A percentile compares a stretch with the other conserved stretches of the same genome.
Conservation (phyloP, 1,284 basidiomycete species). For the Heimioporus retisporus region DNA sequence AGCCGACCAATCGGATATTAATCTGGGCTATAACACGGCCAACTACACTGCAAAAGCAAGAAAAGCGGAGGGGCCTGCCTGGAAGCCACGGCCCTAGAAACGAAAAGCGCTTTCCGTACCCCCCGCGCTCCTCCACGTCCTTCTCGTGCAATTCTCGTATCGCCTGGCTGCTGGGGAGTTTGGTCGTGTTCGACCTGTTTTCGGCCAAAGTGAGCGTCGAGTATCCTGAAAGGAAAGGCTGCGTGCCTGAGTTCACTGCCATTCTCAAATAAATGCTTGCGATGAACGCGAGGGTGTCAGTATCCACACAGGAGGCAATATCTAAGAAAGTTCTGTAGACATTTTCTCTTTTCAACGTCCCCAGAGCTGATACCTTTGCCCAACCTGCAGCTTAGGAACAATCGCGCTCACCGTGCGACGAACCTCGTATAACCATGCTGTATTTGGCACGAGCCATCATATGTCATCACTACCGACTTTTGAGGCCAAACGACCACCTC, state of each 20-base stretch:
- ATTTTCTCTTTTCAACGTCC: no score
- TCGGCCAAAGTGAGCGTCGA: constrained; percentile 24
- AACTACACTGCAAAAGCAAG: not conserved
- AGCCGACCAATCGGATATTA: constrained; percentile 8
- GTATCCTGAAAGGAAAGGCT: constrained; percentile 8
- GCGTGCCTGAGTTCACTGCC: constrained; percentile 1
- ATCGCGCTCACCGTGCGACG: no score
- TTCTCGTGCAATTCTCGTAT: constrained; percentile 14
- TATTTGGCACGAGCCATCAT: no score
- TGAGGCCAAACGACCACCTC: no score
- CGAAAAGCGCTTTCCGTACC: constrained; percentile 22
- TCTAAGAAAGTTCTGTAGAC: no score
- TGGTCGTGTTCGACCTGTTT: constrained; percentile 27
- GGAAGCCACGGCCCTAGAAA: not conserved
- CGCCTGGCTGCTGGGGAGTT: constrained; percentile 11
- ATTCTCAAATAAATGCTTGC: not conserved
- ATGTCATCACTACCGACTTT: no score
- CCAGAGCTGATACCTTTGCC: no score
- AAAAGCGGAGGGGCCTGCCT: constrained; percentile 12
- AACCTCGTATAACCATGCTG: no score
- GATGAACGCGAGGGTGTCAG: constrained; percentile 25
- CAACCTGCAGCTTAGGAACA: no score
- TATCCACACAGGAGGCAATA: no score
- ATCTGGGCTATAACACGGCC: not conserved
- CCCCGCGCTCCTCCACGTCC: constrained; percentile 6